Base-by-base conservation (phyloP, 1,284 basidiomycete species). In the Puccinia coronata region DNA sequence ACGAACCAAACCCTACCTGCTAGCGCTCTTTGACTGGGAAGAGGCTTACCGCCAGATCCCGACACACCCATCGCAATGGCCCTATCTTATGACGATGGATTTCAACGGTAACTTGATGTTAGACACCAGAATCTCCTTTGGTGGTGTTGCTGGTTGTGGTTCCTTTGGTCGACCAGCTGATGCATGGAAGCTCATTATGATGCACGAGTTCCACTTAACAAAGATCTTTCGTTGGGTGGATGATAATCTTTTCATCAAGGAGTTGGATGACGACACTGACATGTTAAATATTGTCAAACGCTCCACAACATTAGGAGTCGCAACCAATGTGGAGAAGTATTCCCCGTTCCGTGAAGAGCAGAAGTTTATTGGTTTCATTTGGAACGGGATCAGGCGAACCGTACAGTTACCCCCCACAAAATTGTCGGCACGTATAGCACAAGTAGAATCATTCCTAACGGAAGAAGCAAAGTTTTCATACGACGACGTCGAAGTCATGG, bases 11-110 rank as follows among this genome's bases (percentile, higher is more conserved):
- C 31, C 43, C 43, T 43, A 16, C 43, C 6, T 43, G 16, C 43
- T 70, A 2, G 67, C 43, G 4, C 16, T 70, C 6, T 70, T 70
- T 49, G 67, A 70, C 11, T 70, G 67, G 67, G 67, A 70, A 25
- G 47, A 70, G 39, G 36, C 67, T 6, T 70, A 70, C 31, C 3
- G 36, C 0, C 67, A 43, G 23, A 70, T 70, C 0, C 67, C 67
- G n/a, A 70, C 39, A 34, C 14, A 6, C 25, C 4, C 20, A 23
- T 6, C 18, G 0, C 25, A 70, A 47, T 70, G 67, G 67, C 1
- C 1, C 2, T 47, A 47, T 20, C 49, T 70, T 12, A n/a, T 70
- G 36, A 49, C 31, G 0, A 47, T 18, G 23, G 31, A n/a, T 5
- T 51, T 51, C 6, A n/a, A 70, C 14, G 39, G 39, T 3, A 3